Evolutionary conservation across 2,329 filamentous ascomycete species (phyloP), one percentile per base, ranked within the genome.

Genomic region (Colletotrichum orchidophilum): DNA sequence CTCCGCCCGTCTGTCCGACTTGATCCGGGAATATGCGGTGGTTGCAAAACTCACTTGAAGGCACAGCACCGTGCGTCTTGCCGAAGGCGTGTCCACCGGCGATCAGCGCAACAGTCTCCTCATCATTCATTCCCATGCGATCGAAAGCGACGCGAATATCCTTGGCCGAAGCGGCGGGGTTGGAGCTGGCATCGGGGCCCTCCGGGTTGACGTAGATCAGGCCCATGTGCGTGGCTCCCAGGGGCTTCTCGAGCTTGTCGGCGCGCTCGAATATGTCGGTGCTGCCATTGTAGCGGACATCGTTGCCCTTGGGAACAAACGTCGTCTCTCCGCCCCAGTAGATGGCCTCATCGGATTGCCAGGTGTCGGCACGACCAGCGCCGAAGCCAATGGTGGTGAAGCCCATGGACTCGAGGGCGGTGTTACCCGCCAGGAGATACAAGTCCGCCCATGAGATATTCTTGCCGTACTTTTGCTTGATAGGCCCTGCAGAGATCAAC

Each of bases 141-240:
- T 86, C 86, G 75, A 95, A 95, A 21, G 93, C 94, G 70, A 85
- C 87, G 74, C 92, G 92, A 78, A 95, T 95, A 76, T 95, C 93
- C 68, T 86, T 82, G 52, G 90, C 93, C 1, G 93, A 87, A 15
- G 91, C 91, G 50, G 91, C 80, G 24, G 92, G 91, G 77, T 95
- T 92, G 3, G 92, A 91, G 66, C 88, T 87, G 71, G 90, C 92
- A 75, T 94, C 90, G 31, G 93, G 93, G 8, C 93, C 93, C 80
- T 94, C 91, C 3, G 93, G 93, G 83, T 95, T 94, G 72, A 94
- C 92, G 80, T 95, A 95, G 79, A 95, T 95, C 76, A 95, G 83
- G 78, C 93, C 93, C 90, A 93, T 93, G 82, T 93, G 89, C 33
- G 90, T 85, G 53, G 92, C 90, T 8, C 85, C 92, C 15, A 95